phyloP scores from a whole-genome alignment of 768 basidiomycete species.

The Xerocomellus chrysenteron region DNA sequence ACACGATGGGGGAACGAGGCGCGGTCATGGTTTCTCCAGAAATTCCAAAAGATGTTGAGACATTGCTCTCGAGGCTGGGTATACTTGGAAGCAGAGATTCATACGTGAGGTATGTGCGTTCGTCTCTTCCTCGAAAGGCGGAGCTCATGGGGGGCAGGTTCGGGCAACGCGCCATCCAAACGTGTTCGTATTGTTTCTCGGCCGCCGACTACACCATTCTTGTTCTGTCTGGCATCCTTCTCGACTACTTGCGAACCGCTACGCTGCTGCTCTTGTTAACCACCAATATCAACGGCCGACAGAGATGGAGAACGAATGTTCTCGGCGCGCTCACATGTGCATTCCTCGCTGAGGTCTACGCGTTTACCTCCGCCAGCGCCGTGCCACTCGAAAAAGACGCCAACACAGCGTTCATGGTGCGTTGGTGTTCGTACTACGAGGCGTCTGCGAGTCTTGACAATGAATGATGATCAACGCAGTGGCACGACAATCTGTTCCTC shows the following conservation, averaged over 20 bases:
- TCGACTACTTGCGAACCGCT: constrained; percentile 60
- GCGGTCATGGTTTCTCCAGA: constrained; percentile 14
- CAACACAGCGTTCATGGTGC: constrained; percentile 39
- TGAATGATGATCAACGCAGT: constrained; percentile 39
- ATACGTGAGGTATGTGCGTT: constrained; percentile 53
- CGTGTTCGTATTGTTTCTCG: constrained; percentile 66
- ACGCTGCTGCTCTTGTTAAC: constrained; percentile 49
- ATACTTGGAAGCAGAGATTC: constrained; percentile 55
- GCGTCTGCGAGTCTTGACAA: background rate
- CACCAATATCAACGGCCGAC: constrained; percentile 37
- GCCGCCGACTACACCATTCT: constrained; percentile 60
- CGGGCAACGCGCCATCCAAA: constrained; percentile 62
- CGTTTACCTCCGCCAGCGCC: constrained; percentile 44
- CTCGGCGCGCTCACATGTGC: constrained; percentile 50
- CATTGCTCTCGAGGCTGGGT: constrained; percentile 53
- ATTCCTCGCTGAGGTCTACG: constrained; percentile 55
- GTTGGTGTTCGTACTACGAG: constrained; percentile 8
- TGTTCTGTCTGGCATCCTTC: constrained; percentile 50
- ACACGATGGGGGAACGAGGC: constrained; percentile 17
- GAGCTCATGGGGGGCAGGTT: constrained; percentile 43
- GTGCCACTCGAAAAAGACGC: constrained; percentile 46
- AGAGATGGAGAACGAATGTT: constrained; percentile 44
- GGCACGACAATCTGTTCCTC: constrained; percentile 60
- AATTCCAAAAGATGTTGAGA: constrained; percentile 51
- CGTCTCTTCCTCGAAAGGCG: background rate